Conservation (phyloP, 345 rosid genomes). For the Limnanthes douglasii region DNA sequence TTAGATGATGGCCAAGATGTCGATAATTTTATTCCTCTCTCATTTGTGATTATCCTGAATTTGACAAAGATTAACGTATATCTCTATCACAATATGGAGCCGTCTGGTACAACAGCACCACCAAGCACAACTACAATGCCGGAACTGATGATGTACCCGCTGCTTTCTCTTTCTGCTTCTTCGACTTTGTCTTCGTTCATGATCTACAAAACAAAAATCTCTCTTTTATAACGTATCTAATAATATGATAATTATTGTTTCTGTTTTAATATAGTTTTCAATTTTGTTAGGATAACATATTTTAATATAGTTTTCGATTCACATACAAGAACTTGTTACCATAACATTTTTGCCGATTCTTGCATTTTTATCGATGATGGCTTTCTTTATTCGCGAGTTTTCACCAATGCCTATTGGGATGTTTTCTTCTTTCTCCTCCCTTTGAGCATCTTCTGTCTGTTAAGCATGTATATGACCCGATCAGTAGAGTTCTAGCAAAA, state of each 20-base stretch:
- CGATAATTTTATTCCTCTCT: too few relatives aligned
- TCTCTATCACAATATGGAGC: slow-evolving; percentile 34
- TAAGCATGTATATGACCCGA: not conserved
- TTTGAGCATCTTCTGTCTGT: slow-evolving; percentile 13
- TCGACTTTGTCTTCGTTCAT: slow-evolving; percentile 50
- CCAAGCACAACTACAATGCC: slow-evolving; percentile 56
- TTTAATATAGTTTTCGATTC: not conserved
- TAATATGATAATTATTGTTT: not conserved
- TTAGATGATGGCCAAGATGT: too few relatives aligned
- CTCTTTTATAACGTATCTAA: not conserved
- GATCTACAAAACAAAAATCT: slow-evolving; percentile 23
- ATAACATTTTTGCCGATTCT: slow-evolving; percentile 60
- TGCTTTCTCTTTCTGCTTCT: slow-evolving; percentile 43
- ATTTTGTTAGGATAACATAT: not conserved
- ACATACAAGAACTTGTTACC: slow-evolving; percentile 20
- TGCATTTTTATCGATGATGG: slow-evolving; percentile 67
- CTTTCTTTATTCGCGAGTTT: slow-evolving; percentile 39
- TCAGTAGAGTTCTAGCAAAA: not conserved
- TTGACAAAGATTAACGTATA: too few relatives aligned
- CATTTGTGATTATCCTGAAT: too few relatives aligned
- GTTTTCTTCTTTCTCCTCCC: slow-evolving; percentile 8
- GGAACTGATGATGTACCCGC: slow-evolving; percentile 53
- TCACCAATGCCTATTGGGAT: slow-evolving; percentile 57
- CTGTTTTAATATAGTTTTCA: not conserved
- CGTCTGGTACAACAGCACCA: slow-evolving; percentile 36